Percentiles rank a stretch among this genome's conserved stretches.
phyloP scores from a whole-genome alignment of 352 stramenopile genomes.

The Globisporangium cederbergense region DNA sequence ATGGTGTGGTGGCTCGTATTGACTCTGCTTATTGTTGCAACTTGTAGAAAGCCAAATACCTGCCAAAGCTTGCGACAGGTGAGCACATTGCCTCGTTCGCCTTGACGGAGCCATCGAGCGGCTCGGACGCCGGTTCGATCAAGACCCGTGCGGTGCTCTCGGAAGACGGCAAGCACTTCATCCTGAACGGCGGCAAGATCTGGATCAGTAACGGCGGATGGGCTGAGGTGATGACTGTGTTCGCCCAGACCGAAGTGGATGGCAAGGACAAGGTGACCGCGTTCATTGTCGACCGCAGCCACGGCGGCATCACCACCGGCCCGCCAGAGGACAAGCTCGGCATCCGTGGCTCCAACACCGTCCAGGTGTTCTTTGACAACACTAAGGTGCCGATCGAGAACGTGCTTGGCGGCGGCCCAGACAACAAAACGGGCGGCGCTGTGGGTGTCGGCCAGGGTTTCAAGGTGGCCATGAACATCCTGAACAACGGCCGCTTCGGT shows the following conservation, averaged over 20 bases:
- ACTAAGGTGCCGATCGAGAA: slow-evolving; percentile 92
- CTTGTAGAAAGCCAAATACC: slow-evolving; percentile 81
- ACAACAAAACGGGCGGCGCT: slow-evolving; percentile 65
- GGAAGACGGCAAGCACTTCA: slow-evolving; percentile 88
- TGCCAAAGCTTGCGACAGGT: slow-evolving; percentile 86
- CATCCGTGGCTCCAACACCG: slow-evolving; percentile 96
- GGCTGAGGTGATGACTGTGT: slow-evolving; percentile 96
- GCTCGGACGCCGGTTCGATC: slow-evolving; percentile 87
- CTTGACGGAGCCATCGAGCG: slow-evolving; percentile 90
- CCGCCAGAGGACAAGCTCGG: slow-evolving; percentile 97
- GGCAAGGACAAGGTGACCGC: slow-evolving; percentile 97
- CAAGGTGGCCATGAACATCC: slow-evolving; percentile 91
- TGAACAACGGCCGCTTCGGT: slow-evolving; percentile 92
- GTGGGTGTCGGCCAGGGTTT: slow-evolving; percentile 87
- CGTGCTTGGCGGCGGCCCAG: slow-evolving; percentile 77
- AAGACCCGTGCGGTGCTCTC: slow-evolving; percentile 88
- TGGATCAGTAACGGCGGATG: slow-evolving; percentile 97
- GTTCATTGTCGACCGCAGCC: slow-evolving; percentile 95
- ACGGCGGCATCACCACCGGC: slow-evolving; percentile 90
- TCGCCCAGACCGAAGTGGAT: slow-evolving; percentile 93
- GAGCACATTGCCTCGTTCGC: slow-evolving; percentile 86
- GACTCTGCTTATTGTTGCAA: not conserved
- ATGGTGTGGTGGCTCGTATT: slow-evolving; percentile 6
- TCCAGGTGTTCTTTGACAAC: slow-evolving; percentile 95
- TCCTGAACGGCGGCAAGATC: slow-evolving; percentile 94